phyloP scores from a whole-genome alignment of 2,329 filamentous ascomycete genomes.

The Fusarium fujikuroi region DNA sequence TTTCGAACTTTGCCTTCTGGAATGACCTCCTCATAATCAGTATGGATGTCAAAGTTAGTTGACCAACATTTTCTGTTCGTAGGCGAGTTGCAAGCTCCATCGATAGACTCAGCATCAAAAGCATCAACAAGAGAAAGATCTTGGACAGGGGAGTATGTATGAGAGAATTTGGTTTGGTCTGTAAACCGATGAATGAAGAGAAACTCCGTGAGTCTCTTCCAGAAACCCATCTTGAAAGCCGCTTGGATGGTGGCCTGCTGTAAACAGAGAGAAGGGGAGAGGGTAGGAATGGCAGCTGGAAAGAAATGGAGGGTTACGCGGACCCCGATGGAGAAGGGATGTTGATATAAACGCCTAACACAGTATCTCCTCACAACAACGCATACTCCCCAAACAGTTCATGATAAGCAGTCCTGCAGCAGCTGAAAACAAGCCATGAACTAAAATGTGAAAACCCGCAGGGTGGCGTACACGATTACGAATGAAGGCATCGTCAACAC shows the following conservation, averaged over 20 bases:
- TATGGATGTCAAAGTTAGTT: background rate
- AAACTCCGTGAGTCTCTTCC: constrained; percentile 4
- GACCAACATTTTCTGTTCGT: background rate
- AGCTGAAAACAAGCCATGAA: background rate
- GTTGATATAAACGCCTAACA: background rate
- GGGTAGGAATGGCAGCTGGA: background rate
- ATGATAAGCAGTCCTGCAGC: background rate
- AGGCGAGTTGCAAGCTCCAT: background rate
- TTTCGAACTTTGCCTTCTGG: background rate
- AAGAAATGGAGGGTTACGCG: background rate
- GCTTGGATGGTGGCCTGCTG: background rate
- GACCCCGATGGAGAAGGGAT: background rate
- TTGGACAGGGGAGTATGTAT: background rate
- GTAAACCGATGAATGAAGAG: background rate
- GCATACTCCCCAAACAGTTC: background rate
- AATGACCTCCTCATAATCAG: background rate
- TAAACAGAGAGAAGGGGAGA: background rate
- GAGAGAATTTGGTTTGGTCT: background rate
- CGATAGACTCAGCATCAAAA: background rate
- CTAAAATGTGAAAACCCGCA: background rate
- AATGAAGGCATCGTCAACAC: background rate
- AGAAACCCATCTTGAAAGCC: background rate
- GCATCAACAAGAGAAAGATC: background rate
- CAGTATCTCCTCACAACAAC: background rate
- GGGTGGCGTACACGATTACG: background rate